phyloP scores from a whole-genome alignment of 1,284 basidiomycete species.

The Ceratobasidium sp. region DNA sequence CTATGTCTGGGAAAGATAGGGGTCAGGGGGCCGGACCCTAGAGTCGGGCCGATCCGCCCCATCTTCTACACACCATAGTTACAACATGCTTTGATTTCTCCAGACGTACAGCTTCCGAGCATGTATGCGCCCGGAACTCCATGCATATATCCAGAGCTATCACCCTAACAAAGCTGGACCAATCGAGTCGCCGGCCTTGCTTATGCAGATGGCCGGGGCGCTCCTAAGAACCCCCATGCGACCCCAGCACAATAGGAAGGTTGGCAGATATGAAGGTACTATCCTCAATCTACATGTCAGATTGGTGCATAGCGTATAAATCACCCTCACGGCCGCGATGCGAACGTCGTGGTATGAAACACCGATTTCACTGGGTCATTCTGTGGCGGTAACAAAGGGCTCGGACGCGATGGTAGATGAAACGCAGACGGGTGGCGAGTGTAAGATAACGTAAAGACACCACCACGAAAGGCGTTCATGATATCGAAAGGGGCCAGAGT shows the following conservation, averaged over 20 bases:
- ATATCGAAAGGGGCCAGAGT: slow-evolving; percentile 68
- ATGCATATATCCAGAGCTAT: too few relatives aligned
- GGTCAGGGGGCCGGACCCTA: too few relatives aligned
- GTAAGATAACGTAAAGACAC: too few relatives aligned
- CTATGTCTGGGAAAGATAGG: too few relatives aligned
- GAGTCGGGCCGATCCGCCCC: too few relatives aligned
- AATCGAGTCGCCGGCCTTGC: neutral
- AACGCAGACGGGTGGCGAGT: slow-evolving; percentile 67
- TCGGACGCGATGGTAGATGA: slow-evolving; percentile 71
- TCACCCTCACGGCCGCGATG: slow-evolving; percentile 68
- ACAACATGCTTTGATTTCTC: too few relatives aligned
- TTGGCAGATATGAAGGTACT: neutral
- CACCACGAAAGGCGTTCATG: slow-evolving; percentile 73
- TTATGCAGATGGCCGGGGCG: neutral
- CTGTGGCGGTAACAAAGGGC: slow-evolving; percentile 67
- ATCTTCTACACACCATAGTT: too few relatives aligned
- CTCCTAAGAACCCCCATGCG: neutral
- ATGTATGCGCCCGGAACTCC: too few relatives aligned
- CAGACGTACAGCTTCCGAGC: too few relatives aligned
- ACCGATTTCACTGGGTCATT: slow-evolving; percentile 73
- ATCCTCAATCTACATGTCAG: slow-evolving; percentile 67
- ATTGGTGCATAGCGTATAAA: slow-evolving; percentile 69
- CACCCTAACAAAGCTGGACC: too few relatives aligned
- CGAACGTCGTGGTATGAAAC: slow-evolving; percentile 67
- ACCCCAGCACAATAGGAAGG: neutral